Evolutionary conservation across 2,329 filamentous ascomycete species (phyloP), one percentile per base, ranked within the genome.

Genomic region (Clarireedia homoeocarpa): DNA sequence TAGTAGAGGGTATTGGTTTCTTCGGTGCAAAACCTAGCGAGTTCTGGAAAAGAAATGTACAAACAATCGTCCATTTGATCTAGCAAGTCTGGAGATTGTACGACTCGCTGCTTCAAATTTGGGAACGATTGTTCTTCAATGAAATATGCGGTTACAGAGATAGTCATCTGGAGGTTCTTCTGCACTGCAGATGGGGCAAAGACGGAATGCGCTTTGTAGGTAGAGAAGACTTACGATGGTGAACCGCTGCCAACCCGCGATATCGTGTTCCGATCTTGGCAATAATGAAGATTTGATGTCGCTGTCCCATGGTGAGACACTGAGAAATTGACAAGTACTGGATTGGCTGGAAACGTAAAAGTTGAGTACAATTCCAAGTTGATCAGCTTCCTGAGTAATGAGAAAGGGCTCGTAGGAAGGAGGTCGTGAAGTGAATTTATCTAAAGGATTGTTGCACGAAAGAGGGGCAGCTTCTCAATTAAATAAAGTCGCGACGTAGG

Each of bases 211-310:
- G 15, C 1, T n/a, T 5, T 6, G 14, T 15, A 47, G 6, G 26
- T 6, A 24, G n/a, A n/a, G 4, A 10, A 23, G 2, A 17, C 40
- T 23, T 34, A 52, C 26, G 54, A 38, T 44, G 27, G 48, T 67
- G 62, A 14, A 63, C 40, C 2, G 56, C 62, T 17, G 62, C 63
- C 2, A 69, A 56, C 9, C 52, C 55, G 20, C 66, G 63, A 51
- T 67, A 67, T 3, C 58, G 60, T 9, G 42, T 46, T 10, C 58
- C 54, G 27, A 65, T 51, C 24, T 59, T 62, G 7, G 64, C 63
- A 50, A 69, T 66, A 20, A 62, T 61, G 39, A 64, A 68, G 5
- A 68, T 49, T 42, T 68, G 64, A 27, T 65, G 64, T 48, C 62
- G 59, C 48, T 65, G 60, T 46, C 65, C 64, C 66, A 69, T 67